These are phyloP conservation scores for Neurospora hispaniola DNA, from an alignment of 495 filamentous ascomycete species.

Conservation along the genomic window DNA sequence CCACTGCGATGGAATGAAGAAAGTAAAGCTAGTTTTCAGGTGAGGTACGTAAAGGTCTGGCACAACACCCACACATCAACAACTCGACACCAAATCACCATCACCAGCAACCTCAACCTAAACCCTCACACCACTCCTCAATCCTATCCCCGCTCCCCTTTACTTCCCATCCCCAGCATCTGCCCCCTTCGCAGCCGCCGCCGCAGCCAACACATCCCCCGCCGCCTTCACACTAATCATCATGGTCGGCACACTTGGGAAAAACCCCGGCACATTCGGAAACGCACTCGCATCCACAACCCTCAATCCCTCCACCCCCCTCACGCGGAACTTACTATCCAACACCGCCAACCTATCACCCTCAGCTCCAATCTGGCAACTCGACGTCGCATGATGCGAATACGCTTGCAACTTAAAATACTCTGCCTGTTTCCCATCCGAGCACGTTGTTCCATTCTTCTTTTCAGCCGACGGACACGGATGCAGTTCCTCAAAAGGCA, in stretches of 20 bases:
- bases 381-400: slow-evolving; percentile 40
- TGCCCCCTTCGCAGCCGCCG: too few relatives aligned
- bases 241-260: slow-evolving; percentile 49
- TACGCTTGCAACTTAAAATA: slow-evolving; percentile 39
- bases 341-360: slow-evolving; percentile 39
- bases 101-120: too few relatives aligned
- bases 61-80: too few relatives aligned
- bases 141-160: too few relatives aligned
- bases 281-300: slow-evolving; percentile 48
- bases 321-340: slow-evolving; percentile 41
- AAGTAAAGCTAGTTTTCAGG: too few relatives aligned
- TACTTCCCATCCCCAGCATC: too few relatives aligned
- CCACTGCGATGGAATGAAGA: too few relatives aligned
- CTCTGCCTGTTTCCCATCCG: slow-evolving; percentile 28
- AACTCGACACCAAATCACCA: too few relatives aligned
- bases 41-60: too few relatives aligned
- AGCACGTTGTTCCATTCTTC: slow-evolving; percentile 11
- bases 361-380: slow-evolving; percentile 38
- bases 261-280: slow-evolving; percentile 47
- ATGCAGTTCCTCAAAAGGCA: slow-evolving; percentile 31
- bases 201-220: slow-evolving; percentile 40
- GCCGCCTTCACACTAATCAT: slow-evolving; percentile 55
- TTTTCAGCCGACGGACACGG: slow-evolving; percentile 23
- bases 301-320: slow-evolving; percentile 35
- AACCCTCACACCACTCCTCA: too few relatives aligned